A percentile compares a stretch with the other conserved stretches of the same genome.
phyloP scores from a whole-genome alignment of 371 early-diverging fungal genomes.

The Mortierella sp. region DNA sequence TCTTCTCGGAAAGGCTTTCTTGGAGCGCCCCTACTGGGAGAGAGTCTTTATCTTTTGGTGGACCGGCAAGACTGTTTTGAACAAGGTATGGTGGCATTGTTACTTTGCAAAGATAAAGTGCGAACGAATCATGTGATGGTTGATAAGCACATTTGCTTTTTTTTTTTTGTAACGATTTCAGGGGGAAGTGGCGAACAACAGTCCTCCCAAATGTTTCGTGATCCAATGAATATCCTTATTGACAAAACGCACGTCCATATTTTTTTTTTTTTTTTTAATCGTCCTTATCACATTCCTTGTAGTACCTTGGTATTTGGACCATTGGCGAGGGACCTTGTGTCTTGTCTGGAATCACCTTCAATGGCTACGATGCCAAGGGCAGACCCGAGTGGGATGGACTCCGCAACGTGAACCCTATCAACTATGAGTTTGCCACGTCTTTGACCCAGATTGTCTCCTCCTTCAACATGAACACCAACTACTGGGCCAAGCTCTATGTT shows the following conservation, averaged over 20 bases:
- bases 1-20: constrained; percentile 66
- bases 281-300: constrained; percentile 5
- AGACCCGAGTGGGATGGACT: constrained; percentile 68
- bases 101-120: background rate
- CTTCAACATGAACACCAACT: constrained; percentile 85
- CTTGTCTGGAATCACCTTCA: constrained; percentile 74
- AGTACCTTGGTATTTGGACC: constrained; percentile 80
- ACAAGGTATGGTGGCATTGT: constrained; percentile 59
- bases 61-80: constrained; percentile 69
- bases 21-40: constrained; percentile 54
- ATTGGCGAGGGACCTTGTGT: constrained; percentile 77
- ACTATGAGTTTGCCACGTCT: constrained; percentile 69
- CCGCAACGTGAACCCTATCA: constrained; percentile 68
- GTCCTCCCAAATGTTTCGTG: background rate
- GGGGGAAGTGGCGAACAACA: background rate
- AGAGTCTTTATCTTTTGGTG: constrained; percentile 62
- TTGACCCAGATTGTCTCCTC: constrained; percentile 68
- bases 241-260: background rate
- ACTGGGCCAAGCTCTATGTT: constrained; percentile 79
- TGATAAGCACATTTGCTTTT: background rate
- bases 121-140: background rate
- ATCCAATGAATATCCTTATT: background rate
- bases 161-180: background rate
- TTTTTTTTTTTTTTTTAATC: background rate
- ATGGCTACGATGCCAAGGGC: constrained; percentile 67